These are phyloP conservation scores for Fragilariopsis cylindrus DNA, from an alignment of 108 stramenopile genomes.

Conservation along the genomic window DNA sequence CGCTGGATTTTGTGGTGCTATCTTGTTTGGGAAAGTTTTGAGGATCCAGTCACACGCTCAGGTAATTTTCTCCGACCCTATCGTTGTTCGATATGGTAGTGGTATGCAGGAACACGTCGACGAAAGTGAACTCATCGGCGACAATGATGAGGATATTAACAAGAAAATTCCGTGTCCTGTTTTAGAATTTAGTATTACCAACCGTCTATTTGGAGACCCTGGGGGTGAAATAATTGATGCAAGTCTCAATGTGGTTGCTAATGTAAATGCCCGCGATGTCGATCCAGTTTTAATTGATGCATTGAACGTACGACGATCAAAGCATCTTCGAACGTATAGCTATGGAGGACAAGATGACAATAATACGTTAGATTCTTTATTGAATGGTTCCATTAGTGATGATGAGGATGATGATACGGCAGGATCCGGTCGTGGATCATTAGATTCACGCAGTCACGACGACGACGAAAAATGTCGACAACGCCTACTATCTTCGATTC, in stretches of 20 bases:
- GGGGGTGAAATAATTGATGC: conserved; percentile 82
- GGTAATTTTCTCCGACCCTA: conserved; percentile 72
- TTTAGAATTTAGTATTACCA: conserved; percentile 75
- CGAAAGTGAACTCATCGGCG: conserved; percentile 11
- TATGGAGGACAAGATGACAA: not conserved
- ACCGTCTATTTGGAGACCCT: conserved; percentile 59
- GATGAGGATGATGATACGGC: not conserved
- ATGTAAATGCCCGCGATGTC: conserved; percentile 54
- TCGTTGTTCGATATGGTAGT: conserved; percentile 74
- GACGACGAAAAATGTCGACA: not conserved
- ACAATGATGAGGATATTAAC: conserved; percentile 26
- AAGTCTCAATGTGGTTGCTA: conserved; percentile 68
- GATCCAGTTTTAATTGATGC: conserved; percentile 29
- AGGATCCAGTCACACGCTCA: conserved; percentile 71
- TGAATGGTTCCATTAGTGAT: conserved; percentile 13
- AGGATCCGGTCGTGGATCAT: conserved; percentile 14
- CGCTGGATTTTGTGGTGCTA: conserved; percentile 75
- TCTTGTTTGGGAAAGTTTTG: conserved; percentile 78
- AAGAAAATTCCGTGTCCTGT: conserved; percentile 68
- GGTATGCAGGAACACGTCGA: conserved; percentile 41
- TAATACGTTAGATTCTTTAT: conserved; percentile 1
- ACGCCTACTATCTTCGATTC: not conserved
- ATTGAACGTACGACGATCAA: conserved; percentile 9
- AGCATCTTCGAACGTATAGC: conserved; percentile 1
- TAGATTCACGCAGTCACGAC: conserved; percentile 5